These are phyloP conservation scores for Pseudogymnoascus destructans DNA, from an alignment of 2,329 filamentous ascomycete genomes.

Conservation along the genomic window DNA sequence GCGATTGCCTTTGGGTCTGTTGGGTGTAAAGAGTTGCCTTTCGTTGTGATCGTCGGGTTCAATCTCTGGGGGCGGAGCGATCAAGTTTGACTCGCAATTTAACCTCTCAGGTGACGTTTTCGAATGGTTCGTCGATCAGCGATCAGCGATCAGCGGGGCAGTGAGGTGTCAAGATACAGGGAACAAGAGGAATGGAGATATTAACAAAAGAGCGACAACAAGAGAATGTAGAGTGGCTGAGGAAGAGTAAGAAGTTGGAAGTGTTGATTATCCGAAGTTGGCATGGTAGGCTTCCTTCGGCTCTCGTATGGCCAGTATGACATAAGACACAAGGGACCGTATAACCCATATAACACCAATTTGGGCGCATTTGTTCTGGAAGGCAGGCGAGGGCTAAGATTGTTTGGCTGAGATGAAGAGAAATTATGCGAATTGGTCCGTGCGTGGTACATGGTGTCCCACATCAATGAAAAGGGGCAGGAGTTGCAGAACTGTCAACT, in stretches of 20 bases:
- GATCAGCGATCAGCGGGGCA: slow-evolving; percentile 6
- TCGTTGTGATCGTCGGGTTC: neutral
- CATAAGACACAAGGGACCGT: slow-evolving; percentile 8
- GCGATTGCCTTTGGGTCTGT: neutral
- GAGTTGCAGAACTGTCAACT: slow-evolving; percentile 5
- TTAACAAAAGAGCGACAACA: slow-evolving; percentile 1
- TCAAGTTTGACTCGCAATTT: neutral
- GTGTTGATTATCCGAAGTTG: neutral
- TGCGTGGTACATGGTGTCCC: neutral
- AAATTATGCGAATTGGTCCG: slow-evolving; percentile 6
- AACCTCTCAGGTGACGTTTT: slow-evolving; percentile 5
- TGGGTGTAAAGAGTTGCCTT: neutral
- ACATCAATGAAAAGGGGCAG: neutral
- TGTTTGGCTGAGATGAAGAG: slow-evolving; percentile 2
- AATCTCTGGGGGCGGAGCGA: slow-evolving; percentile 1
- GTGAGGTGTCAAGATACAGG: neutral
- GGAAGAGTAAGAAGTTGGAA: neutral
- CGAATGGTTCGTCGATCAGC: neutral
- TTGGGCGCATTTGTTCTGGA: neutral
- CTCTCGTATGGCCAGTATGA: neutral
- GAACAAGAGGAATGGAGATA: neutral
- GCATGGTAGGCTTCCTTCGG: neutral
- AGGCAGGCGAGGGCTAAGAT: neutral
- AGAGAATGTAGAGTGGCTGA: neutral
- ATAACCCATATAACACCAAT: slow-evolving; percentile 7